Evolutionary conservation across 352 stramenopile genomes (phyloP).

Genomic region (Thalassiosira ordinaria): DNA sequence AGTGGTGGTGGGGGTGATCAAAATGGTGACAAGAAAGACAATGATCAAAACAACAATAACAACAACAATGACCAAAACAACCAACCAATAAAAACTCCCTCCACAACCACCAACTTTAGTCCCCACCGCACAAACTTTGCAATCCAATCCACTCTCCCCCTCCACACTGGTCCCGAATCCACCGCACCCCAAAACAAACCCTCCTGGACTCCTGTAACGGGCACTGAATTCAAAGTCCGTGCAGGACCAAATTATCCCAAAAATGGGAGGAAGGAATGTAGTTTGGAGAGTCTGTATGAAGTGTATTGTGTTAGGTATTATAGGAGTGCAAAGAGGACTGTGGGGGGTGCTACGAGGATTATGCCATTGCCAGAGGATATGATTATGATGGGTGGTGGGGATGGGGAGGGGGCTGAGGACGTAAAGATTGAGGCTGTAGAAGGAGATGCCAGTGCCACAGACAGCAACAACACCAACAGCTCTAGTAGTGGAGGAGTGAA

Average conservation of each 20-base stretch:
- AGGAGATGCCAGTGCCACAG: not conserved
- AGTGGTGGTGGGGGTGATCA: no score
- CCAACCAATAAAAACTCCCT: conserved; percentile 4
- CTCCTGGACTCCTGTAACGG: conserved; percentile 48
- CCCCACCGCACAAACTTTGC: conserved; percentile 39
- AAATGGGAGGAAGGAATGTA: conserved; percentile 55
- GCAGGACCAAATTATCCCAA: conserved; percentile 66
- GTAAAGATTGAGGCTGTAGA: not conserved
- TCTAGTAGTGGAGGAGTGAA: conserved; percentile 16
- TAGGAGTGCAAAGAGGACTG: conserved; percentile 36
- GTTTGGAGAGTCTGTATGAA: conserved; percentile 57
- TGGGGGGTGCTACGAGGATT: conserved; percentile 45
- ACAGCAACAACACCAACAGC: no score
- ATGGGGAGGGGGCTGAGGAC: not conserved
- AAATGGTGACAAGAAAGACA: conserved; percentile 13
- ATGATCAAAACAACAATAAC: conserved; percentile 29
- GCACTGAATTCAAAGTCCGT: conserved; percentile 57
- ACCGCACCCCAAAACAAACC: conserved; percentile 26
- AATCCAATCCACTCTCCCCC: conserved; percentile 34
- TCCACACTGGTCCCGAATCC: conserved; percentile 26
- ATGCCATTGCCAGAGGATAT: conserved; percentile 49
- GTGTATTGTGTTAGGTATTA: conserved; percentile 59
- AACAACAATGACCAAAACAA: conserved; percentile 4
- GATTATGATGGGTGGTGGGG: conserved; percentile 4
- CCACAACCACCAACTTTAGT: no score